These are phyloP conservation scores for Desmodesmus armatus DNA, from an alignment of 139 green algal genomes.

Conservation along the genomic window DNA sequence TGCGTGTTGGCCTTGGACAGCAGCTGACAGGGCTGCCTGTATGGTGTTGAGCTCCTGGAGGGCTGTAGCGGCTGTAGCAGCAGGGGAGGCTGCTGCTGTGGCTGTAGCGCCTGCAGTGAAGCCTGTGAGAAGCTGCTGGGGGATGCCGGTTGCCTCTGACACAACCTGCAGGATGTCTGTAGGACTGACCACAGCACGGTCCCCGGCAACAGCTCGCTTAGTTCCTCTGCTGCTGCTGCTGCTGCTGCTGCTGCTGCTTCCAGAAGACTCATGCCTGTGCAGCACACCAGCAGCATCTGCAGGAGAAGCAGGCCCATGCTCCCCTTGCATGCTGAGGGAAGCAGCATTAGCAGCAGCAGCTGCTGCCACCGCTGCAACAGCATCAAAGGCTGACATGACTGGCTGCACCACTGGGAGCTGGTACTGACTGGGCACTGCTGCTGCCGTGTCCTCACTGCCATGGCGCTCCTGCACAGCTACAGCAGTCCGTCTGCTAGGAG, in stretches of 20 bases:
- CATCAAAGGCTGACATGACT: background rate
- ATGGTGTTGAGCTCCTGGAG: background rate
- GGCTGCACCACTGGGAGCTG: background rate
- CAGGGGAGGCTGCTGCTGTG: background rate
- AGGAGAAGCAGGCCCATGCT: too few species aligned
- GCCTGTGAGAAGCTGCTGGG: slow-evolving; percentile 47
- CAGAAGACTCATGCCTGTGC: too few species aligned
- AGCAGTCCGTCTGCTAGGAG: background rate
- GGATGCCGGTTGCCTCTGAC: slow-evolving; percentile 65
- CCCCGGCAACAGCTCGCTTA: background rate
- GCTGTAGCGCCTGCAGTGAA: background rate
- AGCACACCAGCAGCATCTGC: too few species aligned
- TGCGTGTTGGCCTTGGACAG: slow-evolving; percentile 73
- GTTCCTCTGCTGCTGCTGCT: background rate
- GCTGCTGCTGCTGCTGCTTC: slow-evolving; percentile 20
- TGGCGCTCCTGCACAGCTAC: slow-evolving; percentile 16
- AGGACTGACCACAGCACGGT: background rate
- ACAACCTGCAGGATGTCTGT: slow-evolving; percentile 68
- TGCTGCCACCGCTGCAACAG: background rate
- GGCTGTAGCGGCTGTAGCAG: background rate
- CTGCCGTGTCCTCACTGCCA: background rate
- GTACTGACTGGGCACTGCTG: background rate
- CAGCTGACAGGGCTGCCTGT: background rate
- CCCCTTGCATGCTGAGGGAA: too few species aligned
- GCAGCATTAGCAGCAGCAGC: background rate